Conservation (phyloP, 345 rosid genomes). For the Salix viminalis region DNA sequence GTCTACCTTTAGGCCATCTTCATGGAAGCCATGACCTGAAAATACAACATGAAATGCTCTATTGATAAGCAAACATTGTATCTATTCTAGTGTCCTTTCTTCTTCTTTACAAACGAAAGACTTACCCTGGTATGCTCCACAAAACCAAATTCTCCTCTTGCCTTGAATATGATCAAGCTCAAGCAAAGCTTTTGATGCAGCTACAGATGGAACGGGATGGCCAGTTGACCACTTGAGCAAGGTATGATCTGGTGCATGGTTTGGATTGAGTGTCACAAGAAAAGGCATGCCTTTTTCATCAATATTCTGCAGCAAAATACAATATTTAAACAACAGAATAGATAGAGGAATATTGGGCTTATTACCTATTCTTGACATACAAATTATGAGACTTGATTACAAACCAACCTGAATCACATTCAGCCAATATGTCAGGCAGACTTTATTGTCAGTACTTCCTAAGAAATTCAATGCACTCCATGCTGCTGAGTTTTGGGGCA, state of each 20-base stretch:
- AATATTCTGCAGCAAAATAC: slow-evolving; percentile 54
- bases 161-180: slow-evolving; percentile 78
- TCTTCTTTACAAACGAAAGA: background rate
- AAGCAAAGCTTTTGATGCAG: slow-evolving; percentile 71
- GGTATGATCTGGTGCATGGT: slow-evolving; percentile 51
- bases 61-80: background rate
- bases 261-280: slow-evolving; percentile 81
- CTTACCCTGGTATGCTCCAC: slow-evolving; percentile 87
- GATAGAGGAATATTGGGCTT: background rate
- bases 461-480: slow-evolving; percentile 98
- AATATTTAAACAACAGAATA: slow-evolving; percentile 5
- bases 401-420: slow-evolving; percentile 75
- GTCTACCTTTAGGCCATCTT: slow-evolving; percentile 81
- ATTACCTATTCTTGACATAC: background rate
- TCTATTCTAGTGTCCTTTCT: background rate
- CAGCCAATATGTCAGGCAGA: slow-evolving; percentile 91
- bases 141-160: slow-evolving; percentile 79
- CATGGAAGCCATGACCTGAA: slow-evolving; percentile 96
- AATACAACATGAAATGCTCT: slow-evolving; percentile 2
- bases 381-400: slow-evolving; percentile 1
- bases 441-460: slow-evolving; percentile 59
- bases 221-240: slow-evolving; percentile 78
- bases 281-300: slow-evolving; percentile 58
- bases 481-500: slow-evolving; percentile 77
- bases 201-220: slow-evolving; percentile 87